Evolutionary conservation across 805 yeast genomes (phyloP).

Genomic region (Candida patagonica): DNA sequence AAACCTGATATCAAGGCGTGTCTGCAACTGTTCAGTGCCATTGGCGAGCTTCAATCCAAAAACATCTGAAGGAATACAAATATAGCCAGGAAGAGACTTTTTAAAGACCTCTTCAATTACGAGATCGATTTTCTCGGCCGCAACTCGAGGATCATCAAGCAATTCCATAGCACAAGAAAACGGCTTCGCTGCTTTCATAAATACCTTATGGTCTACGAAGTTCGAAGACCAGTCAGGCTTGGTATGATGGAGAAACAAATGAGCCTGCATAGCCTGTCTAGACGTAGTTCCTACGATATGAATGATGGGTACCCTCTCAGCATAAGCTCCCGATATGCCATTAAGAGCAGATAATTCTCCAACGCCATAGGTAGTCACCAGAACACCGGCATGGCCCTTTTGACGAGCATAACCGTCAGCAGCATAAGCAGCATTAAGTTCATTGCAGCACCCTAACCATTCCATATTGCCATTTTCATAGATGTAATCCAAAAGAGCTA

Average conservation of each 20-base stretch:
- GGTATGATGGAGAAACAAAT: constrained; percentile 31
- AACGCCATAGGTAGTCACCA: constrained; percentile 74
- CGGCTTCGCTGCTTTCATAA: constrained; percentile 51
- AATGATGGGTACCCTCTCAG: constrained; percentile 69
- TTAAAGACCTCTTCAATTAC: constrained; percentile 48
- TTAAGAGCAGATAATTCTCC: constrained; percentile 82
- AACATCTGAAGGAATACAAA: constrained; percentile 68
- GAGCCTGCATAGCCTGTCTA: constrained; percentile 29
- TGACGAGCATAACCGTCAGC: constrained; percentile 82
- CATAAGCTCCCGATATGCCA: constrained; percentile 74
- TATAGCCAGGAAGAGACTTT: constrained; percentile 70
- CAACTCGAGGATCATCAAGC: constrained; percentile 36
- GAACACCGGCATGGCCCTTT: constrained; percentile 54
- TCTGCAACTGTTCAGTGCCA: constrained; percentile 23
- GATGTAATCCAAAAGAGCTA: constrained; percentile 32
- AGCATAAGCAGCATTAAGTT: constrained; percentile 80
- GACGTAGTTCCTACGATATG: constrained; percentile 79
- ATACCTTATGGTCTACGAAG: constrained; percentile 57
- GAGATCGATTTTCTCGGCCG: constrained; percentile 55
- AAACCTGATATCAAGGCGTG: constrained; percentile 24
- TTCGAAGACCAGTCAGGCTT: constrained; percentile 26
- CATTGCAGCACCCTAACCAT: constrained; percentile 85
- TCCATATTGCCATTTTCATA: constrained; percentile 36
- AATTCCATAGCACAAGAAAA: constrained; percentile 49
- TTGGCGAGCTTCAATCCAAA: constrained; percentile 19